These are phyloP conservation scores for Thalassiosira hispida DNA, from an alignment of 352 stramenopile genomes.

Conservation along the genomic window DNA sequence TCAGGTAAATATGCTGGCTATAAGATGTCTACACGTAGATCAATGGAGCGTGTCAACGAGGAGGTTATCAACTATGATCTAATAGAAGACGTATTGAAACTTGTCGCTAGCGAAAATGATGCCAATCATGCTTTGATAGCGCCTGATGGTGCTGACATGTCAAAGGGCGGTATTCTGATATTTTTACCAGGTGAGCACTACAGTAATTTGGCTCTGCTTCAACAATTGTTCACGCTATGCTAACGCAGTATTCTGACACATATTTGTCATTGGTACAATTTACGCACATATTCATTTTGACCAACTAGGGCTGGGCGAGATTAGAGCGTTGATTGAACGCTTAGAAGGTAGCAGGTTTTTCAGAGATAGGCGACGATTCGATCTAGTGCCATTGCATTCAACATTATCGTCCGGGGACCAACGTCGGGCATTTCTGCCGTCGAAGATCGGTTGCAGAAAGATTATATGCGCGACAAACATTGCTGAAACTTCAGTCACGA, in stretches of 20 bases:
- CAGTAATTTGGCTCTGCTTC: not conserved
- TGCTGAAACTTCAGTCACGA: slow-evolving; percentile 92
- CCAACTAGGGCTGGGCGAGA: slow-evolving; percentile 70
- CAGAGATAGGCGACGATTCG: slow-evolving; percentile 47
- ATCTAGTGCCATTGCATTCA: slow-evolving; percentile 68
- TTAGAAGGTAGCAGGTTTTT: slow-evolving; percentile 61
- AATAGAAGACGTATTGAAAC: slow-evolving; percentile 75
- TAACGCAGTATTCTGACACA: not conserved
- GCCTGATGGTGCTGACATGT: slow-evolving; percentile 59
- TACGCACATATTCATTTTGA: too few species aligned
- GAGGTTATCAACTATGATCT: slow-evolving; percentile 82
- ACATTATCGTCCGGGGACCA: slow-evolving; percentile 75
- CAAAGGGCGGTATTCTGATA: slow-evolving; percentile 68
- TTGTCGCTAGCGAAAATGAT: slow-evolving; percentile 49
- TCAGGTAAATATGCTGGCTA: slow-evolving; percentile 66
- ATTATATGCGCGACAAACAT: slow-evolving; percentile 94
- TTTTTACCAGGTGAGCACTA: slow-evolving; percentile 66
- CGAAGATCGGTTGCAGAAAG: slow-evolving; percentile 74
- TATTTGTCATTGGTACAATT: too few species aligned
- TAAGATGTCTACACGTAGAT: slow-evolving; percentile 66
- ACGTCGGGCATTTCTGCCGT: slow-evolving; percentile 68
- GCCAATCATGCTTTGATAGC: slow-evolving; percentile 46
- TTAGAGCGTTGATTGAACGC: slow-evolving; percentile 67
- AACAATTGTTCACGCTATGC: not conserved
- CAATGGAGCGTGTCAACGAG: slow-evolving; percentile 78